Evolutionary conservation across 768 basidiomycete species (phyloP), one percentile per base, ranked within the genome.

Genomic region (Trametes cubensis): DNA sequence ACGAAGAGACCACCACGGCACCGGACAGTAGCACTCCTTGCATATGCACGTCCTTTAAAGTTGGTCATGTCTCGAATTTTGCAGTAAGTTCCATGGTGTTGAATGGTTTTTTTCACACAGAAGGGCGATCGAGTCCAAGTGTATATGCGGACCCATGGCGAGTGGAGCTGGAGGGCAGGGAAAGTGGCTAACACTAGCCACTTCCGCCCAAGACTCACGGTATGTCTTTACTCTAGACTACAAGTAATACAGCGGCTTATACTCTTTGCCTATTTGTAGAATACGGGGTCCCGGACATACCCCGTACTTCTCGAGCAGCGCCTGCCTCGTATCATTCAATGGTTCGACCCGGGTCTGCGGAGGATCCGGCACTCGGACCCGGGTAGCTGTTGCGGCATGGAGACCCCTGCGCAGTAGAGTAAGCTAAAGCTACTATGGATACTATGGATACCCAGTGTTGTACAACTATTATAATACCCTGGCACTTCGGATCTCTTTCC

Each of bases 221-320:
- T 60, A 42, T 30, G 59, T 39, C 0, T 25, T 11, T 8, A 25
- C 2, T 7, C 6, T 17, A 2, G 13, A 13, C 2, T 41, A 11
- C 34, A 34, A 11, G 10, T 5, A 11, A 4, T 7, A 34, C 11
- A 10, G 11, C 11, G 34, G 10, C 34, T 34, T 2, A 34, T 11
- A 34, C 11, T 11, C 5, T 34, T 2, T 11, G 10, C 34, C 34
- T 34, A 10, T 11, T 34, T 11, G 26, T 15, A 54, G 50, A 15
- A 10, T 11, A 20, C 28, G 8, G 48, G 47, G 4, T 26, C 18
- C 8, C 13, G 4, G 6, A 20, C 40, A 45, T 58, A 50, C 18
- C 57, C 57, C 0, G 57, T 58, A 40, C 47, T 58, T 18, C 41
- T 58, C 10, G 25, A 50, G 17, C 57, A 58, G 39, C 40, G 39